Base-by-base conservation (phyloP, 1,284 basidiomycete genomes). In the Puccinia polysora region DNA sequence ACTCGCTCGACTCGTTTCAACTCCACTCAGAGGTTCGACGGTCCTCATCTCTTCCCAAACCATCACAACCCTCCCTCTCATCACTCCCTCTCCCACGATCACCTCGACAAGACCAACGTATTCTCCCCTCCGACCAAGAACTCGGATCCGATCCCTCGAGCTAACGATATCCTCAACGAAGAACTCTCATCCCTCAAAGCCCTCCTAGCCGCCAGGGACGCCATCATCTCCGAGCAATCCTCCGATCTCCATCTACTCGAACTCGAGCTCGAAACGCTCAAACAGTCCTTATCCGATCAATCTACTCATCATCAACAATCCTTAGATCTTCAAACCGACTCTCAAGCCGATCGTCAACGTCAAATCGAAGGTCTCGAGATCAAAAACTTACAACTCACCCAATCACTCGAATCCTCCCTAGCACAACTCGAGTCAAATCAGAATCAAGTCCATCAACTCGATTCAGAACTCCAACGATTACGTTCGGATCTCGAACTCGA, bases 1-100 rank as follows among this genome's bases (percentile, higher is more conserved):
- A 18, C 47, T 25, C 47, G 63, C 6, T 52, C 45, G 3, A 53
- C 10, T 50, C n/a, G n/a, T n/a, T n/a, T n/a, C n/a, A 12, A 23
- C 28, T 20, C 30, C 32, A 10, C 32, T 23, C 36, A 23, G 14
- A 65, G 20, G 38, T 65, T 65, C 36, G 64, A 65, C 23, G 64
- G 64, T 18, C 64, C 64, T 25, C 64, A 65, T 55, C 64, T 65
- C 14, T 65, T 65, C 28, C 49, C 64, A 15, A 65, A 65, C 14
- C 28, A 50, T 30, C 40, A 34, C 45, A 34, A 30, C 7, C 28
- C n/a, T 28, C 20, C 43, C 14, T 18, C 12, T 32, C 14, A 32
- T 32, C 62, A 64, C 6, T 34, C 14, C 43, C 15, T 12, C 2
- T 7, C 62, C 4, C 47, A 15, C 23, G n/a, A 50, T 50, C 30